Evolutionary conservation across 1,139 yeast genomes (phyloP).

Genomic region (Scheffersomyces lignicola): DNA sequence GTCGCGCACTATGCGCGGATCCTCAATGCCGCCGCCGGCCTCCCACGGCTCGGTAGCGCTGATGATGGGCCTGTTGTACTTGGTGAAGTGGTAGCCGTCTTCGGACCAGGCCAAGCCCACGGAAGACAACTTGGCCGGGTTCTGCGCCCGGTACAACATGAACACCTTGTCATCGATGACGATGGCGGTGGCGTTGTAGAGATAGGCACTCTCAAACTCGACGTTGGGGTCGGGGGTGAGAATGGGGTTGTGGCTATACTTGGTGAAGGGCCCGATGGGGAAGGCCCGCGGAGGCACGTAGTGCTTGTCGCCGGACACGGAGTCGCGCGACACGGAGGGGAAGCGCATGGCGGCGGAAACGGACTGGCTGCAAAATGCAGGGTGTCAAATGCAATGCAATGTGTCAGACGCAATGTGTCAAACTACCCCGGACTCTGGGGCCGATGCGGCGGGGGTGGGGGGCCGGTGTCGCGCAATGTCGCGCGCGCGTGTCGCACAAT

Average conservation of each 20-base stretch:
- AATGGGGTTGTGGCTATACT: constrained; percentile 39
- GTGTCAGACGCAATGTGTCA: too few relatives aligned
- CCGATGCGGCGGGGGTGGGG: too few relatives aligned
- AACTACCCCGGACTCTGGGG: too few relatives aligned
- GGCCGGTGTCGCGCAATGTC: too few relatives aligned
- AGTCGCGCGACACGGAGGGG: constrained; percentile 27
- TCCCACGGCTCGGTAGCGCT: constrained; percentile 44
- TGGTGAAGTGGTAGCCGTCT: constrained; percentile 36
- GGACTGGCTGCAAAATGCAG: too few relatives aligned
- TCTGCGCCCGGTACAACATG: constrained; percentile 44
- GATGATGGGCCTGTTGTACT: constrained; percentile 35
- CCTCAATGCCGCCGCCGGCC: constrained; percentile 45
- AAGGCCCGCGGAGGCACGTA: constrained; percentile 37
- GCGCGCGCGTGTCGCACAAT: too few relatives aligned
- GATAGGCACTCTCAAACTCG: constrained; percentile 42
- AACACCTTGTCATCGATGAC: constrained; percentile 41
- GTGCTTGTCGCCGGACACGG: constrained; percentile 32
- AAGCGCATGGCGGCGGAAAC: constrained; percentile 28
- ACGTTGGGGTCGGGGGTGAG: constrained; percentile 38
- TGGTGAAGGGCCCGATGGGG: constrained; percentile 46
- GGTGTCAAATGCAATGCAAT: too few relatives aligned
- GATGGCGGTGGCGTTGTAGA: constrained; percentile 48
- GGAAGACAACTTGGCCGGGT: constrained; percentile 31
- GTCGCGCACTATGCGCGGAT: constrained; percentile 45
- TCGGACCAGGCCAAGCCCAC: constrained; percentile 46